A percentile compares a stretch with the other conserved stretches of the same genome.
Evolutionary conservation across 169 alveolate species (phyloP).

Genomic region (Theileria equi): DNA sequence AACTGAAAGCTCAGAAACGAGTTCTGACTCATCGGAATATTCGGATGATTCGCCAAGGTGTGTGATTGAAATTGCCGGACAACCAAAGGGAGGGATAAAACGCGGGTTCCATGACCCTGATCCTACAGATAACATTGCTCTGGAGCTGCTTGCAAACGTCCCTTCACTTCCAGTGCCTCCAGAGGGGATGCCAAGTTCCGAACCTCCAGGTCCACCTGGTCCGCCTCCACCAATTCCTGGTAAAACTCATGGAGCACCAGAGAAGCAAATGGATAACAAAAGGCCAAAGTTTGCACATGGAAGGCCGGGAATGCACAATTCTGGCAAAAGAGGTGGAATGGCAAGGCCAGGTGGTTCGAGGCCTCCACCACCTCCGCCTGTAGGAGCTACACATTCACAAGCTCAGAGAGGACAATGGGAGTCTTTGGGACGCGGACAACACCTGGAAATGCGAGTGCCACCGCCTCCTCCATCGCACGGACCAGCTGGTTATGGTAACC

Average conservation of each 20-base stretch:
- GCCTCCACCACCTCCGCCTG: constrained; percentile 15
- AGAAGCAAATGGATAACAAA: neutral
- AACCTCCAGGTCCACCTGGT: neutral
- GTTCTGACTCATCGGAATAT: constrained; percentile 19
- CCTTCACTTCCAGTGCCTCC: constrained; percentile 44
- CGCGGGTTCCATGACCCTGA: constrained; percentile 22
- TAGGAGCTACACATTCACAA: neutral
- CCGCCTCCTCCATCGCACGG: constrained; percentile 27
- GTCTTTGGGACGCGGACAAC: neutral
- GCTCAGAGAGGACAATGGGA: neutral
- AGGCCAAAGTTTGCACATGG: neutral
- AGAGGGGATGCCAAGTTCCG: too few relatives aligned
- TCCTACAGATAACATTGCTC: constrained; percentile 34
- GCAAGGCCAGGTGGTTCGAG: neutral
- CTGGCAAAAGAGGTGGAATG: neutral
- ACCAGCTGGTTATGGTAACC: neutral
- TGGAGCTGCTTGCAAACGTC: constrained; percentile 36
- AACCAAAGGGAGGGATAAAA: neutral
- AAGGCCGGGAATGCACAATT: neutral
- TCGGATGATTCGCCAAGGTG: constrained; percentile 52
- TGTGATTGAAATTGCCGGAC: constrained; percentile 51
- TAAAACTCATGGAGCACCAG: too few relatives aligned
- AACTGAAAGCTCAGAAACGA: neutral
- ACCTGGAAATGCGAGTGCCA: constrained; percentile 13
- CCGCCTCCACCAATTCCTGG: neutral